Evolutionary conservation across 441 rosid genomes (phyloP), one percentile per base, ranked within the genome.

Genomic region (Eugenia klotzschiana): DNA sequence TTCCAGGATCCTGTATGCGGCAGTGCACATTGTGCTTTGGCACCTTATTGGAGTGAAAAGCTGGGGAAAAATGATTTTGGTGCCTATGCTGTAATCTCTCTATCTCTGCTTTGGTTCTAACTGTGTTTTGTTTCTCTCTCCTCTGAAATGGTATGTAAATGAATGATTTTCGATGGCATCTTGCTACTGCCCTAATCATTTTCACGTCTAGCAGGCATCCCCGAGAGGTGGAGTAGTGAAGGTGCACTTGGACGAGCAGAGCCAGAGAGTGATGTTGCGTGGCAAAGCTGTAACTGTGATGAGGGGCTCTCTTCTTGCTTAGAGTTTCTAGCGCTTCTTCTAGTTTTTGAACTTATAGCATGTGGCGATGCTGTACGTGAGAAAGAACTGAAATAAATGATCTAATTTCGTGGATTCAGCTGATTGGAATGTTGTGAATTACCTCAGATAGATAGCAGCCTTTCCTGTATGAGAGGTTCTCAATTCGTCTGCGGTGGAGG

Each of bases 1-100:
- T 55, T 87, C 72, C 90, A 94, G 96, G 96, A 93, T 88, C 97
- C 95, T 73, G 93, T 93, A 50, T 86, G 91, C 84, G 97, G 98
- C 53, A 92, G 95, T 86, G 97, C 95, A 50, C 92, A 93, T 82
- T 94, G 97, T 90, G 92, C 92, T 58, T 83, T 96, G 82, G 95
- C 92, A 74, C 83, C 88, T 23, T 94, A 91, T 82, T 96, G 95
- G 98, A 87, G 91, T 83, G 87, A 89, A 81, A 93, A 92, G 88
- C 89, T 94, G 79, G 90, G 93, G 57, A 94, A 95, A 51, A 87
- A 81, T 22, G 91, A 94, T 80, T 86, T 93, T 40, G 26, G 85
- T 81, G 97, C 94, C 51, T 88, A 87, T 88, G 89, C 87, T 87
- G 99, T 93, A 91, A 57, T 58, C 58, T 51, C 74, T 82, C 73